These are phyloP conservation scores for Leavenworthia alabamica DNA, from an alignment of 345 rosid genomes.

Conservation along the genomic window DNA sequence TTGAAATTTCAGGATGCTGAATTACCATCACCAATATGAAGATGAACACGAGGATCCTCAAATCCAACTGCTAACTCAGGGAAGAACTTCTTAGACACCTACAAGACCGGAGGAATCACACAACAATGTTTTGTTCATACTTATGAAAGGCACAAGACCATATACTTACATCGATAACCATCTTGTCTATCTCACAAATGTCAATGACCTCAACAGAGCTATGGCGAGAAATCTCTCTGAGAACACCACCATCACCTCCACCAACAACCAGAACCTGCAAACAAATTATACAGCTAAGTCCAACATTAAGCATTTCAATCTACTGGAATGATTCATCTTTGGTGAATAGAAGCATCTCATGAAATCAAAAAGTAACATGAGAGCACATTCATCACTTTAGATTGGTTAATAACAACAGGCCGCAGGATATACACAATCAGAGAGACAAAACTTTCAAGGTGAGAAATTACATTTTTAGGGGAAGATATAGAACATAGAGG, in stretches of 20 bases:
- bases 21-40: conserved; percentile 94
- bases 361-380: neutral
- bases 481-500: conserved; percentile 84
- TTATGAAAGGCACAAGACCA: neutral
- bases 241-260: conserved; percentile 99
- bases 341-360: neutral
- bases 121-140: neutral
- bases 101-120: conserved; percentile 1
- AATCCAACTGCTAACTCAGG: conserved; percentile 83
- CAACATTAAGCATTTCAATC: neutral
- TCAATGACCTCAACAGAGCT: conserved; percentile 81
- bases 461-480: conserved; percentile 60
- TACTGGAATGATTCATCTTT: neutral
- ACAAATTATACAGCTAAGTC: neutral
- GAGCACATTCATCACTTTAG: neutral
- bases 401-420: neutral
- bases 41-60: conserved; percentile 86
- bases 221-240: conserved; percentile 84
- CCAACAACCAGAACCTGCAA: conserved; percentile 93
- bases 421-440: neutral
- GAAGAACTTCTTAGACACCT: conserved; percentile 80
- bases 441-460: conserved; percentile 7
- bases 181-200: conserved; percentile 91
- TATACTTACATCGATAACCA: conserved; percentile 89
- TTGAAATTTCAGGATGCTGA: neutral